A percentile compares a stretch with the other conserved stretches of the same genome.
Conservation (phyloP, 1,284 basidiomycete species). For the Violaceomyces palustris region DNA sequence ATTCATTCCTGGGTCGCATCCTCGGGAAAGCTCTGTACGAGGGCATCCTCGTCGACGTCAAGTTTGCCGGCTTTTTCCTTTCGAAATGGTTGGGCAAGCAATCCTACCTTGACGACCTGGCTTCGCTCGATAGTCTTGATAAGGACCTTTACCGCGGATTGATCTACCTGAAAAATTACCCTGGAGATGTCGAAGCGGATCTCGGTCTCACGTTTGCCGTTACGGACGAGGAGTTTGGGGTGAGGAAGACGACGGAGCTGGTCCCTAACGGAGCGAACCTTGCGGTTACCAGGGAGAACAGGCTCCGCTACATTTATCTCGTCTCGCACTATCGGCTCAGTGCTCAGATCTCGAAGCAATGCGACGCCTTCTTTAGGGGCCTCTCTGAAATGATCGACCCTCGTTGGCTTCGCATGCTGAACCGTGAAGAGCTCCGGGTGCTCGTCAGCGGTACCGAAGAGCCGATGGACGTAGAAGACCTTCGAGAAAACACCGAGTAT, state of each 20-base stretch:
- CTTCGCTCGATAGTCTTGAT: slow-evolving; percentile 42
- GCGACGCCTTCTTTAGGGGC: slow-evolving; percentile 60
- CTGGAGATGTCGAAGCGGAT: slow-evolving; percentile 74
- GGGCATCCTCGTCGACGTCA: slow-evolving; percentile 90
- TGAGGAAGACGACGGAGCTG: slow-evolving; percentile 71
- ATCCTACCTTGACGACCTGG: slow-evolving; percentile 40
- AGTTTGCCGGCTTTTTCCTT: slow-evolving; percentile 92
- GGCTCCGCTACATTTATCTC: slow-evolving; percentile 79
- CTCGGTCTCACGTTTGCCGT: slow-evolving; percentile 89
- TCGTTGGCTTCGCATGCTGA: slow-evolving; percentile 48
- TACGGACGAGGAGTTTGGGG: slow-evolving; percentile 86
- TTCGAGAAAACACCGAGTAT: slow-evolving; percentile 42
- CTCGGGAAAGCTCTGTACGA: slow-evolving; percentile 95
- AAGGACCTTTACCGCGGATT: slow-evolving; percentile 87
- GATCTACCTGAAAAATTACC: slow-evolving; percentile 86
- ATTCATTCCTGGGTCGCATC: slow-evolving; percentile 85
- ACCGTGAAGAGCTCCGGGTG: slow-evolving; percentile 45
- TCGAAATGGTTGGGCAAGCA: slow-evolving; percentile 60
- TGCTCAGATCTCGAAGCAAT: slow-evolving; percentile 75
- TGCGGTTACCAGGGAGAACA: slow-evolving; percentile 81
- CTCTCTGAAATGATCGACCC: slow-evolving; percentile 49
- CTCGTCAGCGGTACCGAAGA: slow-evolving; percentile 46
- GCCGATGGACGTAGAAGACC: slow-evolving; percentile 45
- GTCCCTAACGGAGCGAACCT: slow-evolving; percentile 77
- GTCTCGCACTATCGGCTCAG: slow-evolving; percentile 84